These are phyloP conservation scores for Alisma plantagoaquatica DNA, from an alignment of 106 monocot species.

Conservation along the genomic window DNA sequence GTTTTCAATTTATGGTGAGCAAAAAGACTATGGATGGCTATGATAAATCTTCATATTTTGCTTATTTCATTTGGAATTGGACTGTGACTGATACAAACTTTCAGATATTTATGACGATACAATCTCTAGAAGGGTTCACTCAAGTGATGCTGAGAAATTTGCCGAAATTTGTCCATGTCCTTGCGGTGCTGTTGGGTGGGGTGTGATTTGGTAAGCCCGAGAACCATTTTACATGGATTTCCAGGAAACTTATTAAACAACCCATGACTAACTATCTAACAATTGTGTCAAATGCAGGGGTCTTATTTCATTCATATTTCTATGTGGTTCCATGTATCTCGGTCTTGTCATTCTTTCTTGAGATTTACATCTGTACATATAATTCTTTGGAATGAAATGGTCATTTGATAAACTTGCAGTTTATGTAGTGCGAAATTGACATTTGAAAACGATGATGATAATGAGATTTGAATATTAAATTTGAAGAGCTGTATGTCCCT, in stretches of 20 bases:
- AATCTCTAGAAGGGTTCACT: conserved; percentile 26
- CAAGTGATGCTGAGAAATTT: conserved; percentile 35
- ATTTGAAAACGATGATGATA: no score
- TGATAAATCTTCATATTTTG: not conserved
- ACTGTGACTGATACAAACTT: not conserved
- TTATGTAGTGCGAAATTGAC: no score
- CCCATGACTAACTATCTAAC: not conserved
- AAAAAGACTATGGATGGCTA: no score
- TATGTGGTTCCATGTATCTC: conserved; percentile 83
- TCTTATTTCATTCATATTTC: conserved; percentile 71
- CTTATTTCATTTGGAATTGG: not conserved
- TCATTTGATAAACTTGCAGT: no score
- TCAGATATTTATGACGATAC: conserved; percentile 30
- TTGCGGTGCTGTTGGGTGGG: conserved; percentile 28
- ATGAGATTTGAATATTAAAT: no score
- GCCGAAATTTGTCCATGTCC: conserved; percentile 24
- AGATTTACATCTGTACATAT: no score
- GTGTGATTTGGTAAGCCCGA: conserved; percentile 19
- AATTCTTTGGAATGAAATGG: no score
- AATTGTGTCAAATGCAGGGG: conserved; percentile 56
- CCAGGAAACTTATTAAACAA: not conserved
- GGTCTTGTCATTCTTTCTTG: conserved; percentile 82
- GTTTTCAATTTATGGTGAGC: conserved; percentile 27
- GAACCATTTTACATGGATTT: not conserved
- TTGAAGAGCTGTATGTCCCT: no score